A percentile compares a stretch with the other conserved stretches of the same genome.
These are phyloP conservation scores for Leccinum boreale DNA, from an alignment of 768 basidiomycete species.

Conservation along the genomic window DNA sequence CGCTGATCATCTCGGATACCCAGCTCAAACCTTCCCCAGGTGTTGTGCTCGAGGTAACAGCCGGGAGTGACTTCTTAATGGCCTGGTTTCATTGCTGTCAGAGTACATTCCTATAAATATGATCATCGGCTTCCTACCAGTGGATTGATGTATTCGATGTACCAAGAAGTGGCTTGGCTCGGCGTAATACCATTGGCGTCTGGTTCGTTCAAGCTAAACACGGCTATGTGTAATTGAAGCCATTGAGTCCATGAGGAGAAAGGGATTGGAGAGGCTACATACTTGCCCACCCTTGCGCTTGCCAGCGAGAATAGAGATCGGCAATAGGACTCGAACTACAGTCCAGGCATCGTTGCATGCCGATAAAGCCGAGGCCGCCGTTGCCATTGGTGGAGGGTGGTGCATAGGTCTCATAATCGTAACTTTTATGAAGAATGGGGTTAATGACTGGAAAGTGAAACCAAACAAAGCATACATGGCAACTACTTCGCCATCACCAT, in stretches of 20 bases:
- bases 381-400: conserved; percentile 35
- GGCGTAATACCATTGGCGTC: conserved; percentile 31
- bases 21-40: conserved; percentile 35
- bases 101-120: not conserved
- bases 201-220: conserved; percentile 38
- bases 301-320: conserved; percentile 30
- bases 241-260: not conserved
- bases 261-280: conserved; percentile 1
- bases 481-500: conserved; percentile 33
- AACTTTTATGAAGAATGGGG: conserved; percentile 17
- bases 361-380: conserved; percentile 37
- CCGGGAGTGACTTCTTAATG: conserved; percentile 38
- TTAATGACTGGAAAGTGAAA: not conserved
- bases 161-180: conserved; percentile 34
- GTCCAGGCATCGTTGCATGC: conserved; percentile 38
- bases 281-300: conserved; percentile 33
- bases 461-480: conserved; percentile 25
- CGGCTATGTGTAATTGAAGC: conserved; percentile 14
- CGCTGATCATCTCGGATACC: conserved; percentile 33
- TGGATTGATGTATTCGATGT: conserved; percentile 34
- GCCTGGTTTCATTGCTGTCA: conserved; percentile 16
- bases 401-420: conserved; percentile 36
- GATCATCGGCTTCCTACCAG: conserved; percentile 22
- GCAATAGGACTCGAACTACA: conserved; percentile 36
- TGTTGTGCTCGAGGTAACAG: conserved; percentile 32